Conservation (phyloP, 768 basidiomycete genomes). For the Fibroporia radiculosa region DNA sequence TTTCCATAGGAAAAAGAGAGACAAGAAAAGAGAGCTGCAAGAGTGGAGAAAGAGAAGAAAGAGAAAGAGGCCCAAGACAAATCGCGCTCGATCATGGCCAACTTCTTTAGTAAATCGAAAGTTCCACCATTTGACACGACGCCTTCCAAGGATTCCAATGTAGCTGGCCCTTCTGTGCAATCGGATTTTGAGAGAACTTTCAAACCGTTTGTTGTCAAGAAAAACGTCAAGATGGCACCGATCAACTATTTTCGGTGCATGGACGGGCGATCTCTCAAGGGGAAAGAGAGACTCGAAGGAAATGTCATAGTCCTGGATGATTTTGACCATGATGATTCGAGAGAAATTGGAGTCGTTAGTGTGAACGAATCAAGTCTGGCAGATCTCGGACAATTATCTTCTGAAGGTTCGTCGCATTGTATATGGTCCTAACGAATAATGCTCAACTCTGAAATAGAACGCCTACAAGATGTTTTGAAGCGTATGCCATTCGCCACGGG, state of each 20-base stretch:
- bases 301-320: conserved; percentile 60
- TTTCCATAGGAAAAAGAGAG: conserved; percentile 55
- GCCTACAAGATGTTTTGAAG: conserved; percentile 13
- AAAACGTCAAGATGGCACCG: conserved; percentile 64
- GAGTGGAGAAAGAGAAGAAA: conserved; percentile 64
- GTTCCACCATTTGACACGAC: conserved; percentile 17
- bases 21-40: conserved; percentile 59
- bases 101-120: conserved; percentile 68
- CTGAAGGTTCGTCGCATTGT: conserved; percentile 29
- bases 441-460: conserved; percentile 10
- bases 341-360: conserved; percentile 11
- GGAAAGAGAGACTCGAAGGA: conserved; percentile 20
- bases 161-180: conserved; percentile 29
- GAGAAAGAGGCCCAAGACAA: conserved; percentile 63
- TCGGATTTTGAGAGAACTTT: conserved; percentile 72
- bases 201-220: conserved; percentile 74
- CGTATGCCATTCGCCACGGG: conserved; percentile 11
- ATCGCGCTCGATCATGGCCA: conserved; percentile 69
- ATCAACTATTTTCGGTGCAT: conserved; percentile 55
- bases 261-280: conserved; percentile 18
- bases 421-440: not conserved
- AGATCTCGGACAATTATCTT: conserved; percentile 23
- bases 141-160: conserved; percentile 20
- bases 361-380: conserved; percentile 7
- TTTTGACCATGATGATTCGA: conserved; percentile 26